phyloP scores from a whole-genome alignment of 2,329 filamentous ascomycete species.

The Cyphellophora attinorum region DNA sequence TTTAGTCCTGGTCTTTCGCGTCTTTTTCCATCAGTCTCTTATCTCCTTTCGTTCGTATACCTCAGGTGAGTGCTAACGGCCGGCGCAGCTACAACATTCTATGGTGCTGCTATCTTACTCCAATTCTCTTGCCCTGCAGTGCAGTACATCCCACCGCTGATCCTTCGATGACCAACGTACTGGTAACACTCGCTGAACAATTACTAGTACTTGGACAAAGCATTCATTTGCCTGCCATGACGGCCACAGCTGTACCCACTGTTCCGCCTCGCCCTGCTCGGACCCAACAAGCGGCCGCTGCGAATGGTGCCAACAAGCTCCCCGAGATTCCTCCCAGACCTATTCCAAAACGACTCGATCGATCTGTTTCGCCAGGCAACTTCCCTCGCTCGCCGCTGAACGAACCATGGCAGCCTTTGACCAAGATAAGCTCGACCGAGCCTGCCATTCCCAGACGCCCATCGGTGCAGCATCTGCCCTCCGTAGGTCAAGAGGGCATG shows the following conservation, averaged over 20 bases:
- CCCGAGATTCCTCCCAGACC: conserved; percentile 77
- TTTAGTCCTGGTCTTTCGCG: no score
- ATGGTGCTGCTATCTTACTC: no score
- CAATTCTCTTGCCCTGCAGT: no score
- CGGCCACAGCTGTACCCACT: conserved; percentile 39
- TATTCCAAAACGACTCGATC: conserved; percentile 52
- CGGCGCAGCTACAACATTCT: no score
- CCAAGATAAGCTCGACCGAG: conserved; percentile 26
- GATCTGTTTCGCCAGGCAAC: conserved; percentile 67
- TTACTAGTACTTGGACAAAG: conserved; percentile 16
- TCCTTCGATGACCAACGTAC: no score
- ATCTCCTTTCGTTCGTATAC: no score
- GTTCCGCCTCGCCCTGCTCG: conserved; percentile 56
- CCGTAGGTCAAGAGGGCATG: conserved; percentile 77
- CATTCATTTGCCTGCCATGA: conserved; percentile 25
- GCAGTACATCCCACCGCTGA: neutral
- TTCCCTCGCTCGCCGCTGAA: conserved; percentile 83
- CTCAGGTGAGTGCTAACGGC: no score
- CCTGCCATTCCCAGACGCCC: conserved; percentile 49
- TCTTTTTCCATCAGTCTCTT: no score
- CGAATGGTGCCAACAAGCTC: conserved; percentile 37
- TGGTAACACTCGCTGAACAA: no score
- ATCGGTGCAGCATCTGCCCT: conserved; percentile 67
- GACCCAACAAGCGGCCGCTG: conserved; percentile 34
- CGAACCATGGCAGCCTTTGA: conserved; percentile 35